Conservation (phyloP, 2,329 filamentous ascomycete species). For the Bretziella fagacearum region DNA sequence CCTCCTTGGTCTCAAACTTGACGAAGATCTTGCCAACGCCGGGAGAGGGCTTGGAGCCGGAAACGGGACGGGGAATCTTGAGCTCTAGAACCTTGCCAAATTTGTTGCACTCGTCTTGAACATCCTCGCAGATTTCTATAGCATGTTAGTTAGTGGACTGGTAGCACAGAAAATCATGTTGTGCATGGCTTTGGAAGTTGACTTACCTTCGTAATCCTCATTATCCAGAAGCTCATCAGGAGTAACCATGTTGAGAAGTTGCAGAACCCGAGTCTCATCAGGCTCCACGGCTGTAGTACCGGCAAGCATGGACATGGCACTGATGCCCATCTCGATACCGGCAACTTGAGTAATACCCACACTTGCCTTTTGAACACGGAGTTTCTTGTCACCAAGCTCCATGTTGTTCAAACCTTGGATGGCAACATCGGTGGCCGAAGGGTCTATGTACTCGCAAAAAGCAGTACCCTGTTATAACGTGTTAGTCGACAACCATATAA, state of each 20-base stretch:
- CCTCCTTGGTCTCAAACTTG: conserved; percentile 68
- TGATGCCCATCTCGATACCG: conserved; percentile 87
- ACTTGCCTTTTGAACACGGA: conserved; percentile 78
- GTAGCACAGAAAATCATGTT: not conserved
- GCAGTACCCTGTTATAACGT: conserved; percentile 69
- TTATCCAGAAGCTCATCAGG: conserved; percentile 84
- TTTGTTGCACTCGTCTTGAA: conserved; percentile 82
- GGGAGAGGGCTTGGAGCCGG: conserved; percentile 64
- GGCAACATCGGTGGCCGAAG: conserved; percentile 59
- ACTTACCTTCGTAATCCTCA: conserved; percentile 83
- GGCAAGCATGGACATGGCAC: conserved; percentile 94
- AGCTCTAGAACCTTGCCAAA: conserved; percentile 73
- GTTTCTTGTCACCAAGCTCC: conserved; percentile 71
- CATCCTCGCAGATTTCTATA: conserved; percentile 88
- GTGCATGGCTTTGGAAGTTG: no score
- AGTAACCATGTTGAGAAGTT: conserved; percentile 97
- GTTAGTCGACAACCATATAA: not conserved
- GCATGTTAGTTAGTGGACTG: conserved; percentile 22
- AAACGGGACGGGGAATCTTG: conserved; percentile 78
- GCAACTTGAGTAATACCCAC: conserved; percentile 86
- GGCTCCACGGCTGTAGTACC: conserved; percentile 67
- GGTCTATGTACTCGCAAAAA: conserved; percentile 85
- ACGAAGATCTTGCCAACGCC: conserved; percentile 97
- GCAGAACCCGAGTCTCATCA: conserved; percentile 69
- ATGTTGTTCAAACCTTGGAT: conserved; percentile 86